Evolutionary conservation across 331 rosid genomes (phyloP).

Genomic region (Dryas integrifolia): DNA sequence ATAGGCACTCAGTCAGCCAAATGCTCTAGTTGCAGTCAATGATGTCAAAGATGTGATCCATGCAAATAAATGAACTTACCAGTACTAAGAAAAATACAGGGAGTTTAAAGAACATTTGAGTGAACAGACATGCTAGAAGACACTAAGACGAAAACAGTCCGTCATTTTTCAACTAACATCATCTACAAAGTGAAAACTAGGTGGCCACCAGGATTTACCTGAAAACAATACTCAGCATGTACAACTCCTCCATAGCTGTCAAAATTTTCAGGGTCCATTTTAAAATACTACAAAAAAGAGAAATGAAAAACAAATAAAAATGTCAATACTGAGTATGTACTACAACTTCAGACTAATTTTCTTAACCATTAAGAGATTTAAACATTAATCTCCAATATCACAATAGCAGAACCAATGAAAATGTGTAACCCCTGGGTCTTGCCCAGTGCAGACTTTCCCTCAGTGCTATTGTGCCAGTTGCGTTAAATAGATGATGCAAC

Average conservation of each 20-base stretch:
- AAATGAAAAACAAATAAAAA: conserved; percentile 22
- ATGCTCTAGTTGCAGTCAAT: no score
- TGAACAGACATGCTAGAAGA: background rate
- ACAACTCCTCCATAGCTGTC: conserved; percentile 89
- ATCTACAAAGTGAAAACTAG: conserved; percentile 12
- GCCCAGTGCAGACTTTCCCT: conserved; percentile 10
- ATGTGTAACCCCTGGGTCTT: background rate
- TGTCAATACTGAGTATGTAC: background rate
- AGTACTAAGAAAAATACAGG: background rate
- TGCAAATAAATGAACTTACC: background rate
- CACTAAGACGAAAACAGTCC: background rate
- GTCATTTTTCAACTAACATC: conserved; percentile 16
- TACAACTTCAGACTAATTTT: background rate
- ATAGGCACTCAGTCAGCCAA: background rate
- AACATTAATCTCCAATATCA: conserved; percentile 14
- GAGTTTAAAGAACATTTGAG: background rate
- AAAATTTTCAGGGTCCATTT: conserved; percentile 89
- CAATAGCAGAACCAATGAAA: conserved; percentile 5
- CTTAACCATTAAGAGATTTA: background rate
- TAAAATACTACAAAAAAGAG: conserved; percentile 56
- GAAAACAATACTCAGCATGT: conserved; percentile 93
- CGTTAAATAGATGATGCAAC: conserved; percentile 17
- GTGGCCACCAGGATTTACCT: conserved; percentile 50
- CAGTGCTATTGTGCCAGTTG: conserved; percentile 18
- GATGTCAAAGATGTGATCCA: no score